Evolutionary conservation across 148 eudicot genomes (phyloP).

Genomic region (Rhododendron ferrugineum): DNA sequence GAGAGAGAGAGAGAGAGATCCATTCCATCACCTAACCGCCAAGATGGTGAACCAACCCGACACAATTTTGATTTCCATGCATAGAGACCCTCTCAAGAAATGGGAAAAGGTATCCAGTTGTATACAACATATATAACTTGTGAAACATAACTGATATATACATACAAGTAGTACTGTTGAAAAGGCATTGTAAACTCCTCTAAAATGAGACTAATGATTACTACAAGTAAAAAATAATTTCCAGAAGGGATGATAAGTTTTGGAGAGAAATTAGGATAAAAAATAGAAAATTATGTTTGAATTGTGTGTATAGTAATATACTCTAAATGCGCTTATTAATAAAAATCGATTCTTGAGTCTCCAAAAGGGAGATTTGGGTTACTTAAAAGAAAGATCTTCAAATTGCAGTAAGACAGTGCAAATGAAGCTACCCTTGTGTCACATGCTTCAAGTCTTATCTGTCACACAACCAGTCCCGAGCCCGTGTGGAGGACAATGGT

Average conservation of each 20-base stretch:
- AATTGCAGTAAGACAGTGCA: background rate
- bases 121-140: too few relatives aligned
- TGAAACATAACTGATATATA: too few relatives aligned
- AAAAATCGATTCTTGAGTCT: too few relatives aligned
- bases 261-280: background rate
- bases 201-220: background rate
- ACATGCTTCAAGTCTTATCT: too few relatives aligned
- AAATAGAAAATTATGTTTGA: background rate
- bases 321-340: background rate
- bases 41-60: background rate
- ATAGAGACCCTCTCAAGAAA: too few relatives aligned
- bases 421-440: too few relatives aligned
- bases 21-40: background rate
- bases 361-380: background rate
- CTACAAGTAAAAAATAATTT: too few relatives aligned
- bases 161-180: background rate
- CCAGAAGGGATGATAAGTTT: background rate
- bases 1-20: background rate
- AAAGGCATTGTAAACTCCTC: background rate
- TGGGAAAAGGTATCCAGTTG: too few relatives aligned
- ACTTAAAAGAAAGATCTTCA: background rate
- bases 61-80: background rate
- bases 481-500: too few relatives aligned
- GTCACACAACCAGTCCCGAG: too few relatives aligned
- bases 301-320: background rate